Evolutionary conservation across 805 yeast genomes (phyloP).

Genomic region (Saccharomyces mikatae): DNA sequence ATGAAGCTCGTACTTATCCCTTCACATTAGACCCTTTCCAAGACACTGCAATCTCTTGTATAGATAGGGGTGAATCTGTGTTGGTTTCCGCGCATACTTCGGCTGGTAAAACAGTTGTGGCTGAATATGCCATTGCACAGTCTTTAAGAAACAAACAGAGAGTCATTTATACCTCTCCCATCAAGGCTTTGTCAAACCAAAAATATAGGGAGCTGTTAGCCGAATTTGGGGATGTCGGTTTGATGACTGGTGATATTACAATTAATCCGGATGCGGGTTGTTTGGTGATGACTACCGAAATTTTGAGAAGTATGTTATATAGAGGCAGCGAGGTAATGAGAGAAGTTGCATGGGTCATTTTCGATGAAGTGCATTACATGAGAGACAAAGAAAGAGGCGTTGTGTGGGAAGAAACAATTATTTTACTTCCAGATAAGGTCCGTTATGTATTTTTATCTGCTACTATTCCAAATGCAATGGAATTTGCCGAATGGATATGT

Average conservation of each 20-base stretch:
- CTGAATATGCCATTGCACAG: slow-evolving; percentile 95
- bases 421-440: slow-evolving; percentile 90
- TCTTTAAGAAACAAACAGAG: slow-evolving; percentile 86
- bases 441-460: slow-evolving; percentile 91
- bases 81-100: slow-evolving; percentile 96
- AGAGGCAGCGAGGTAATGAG: slow-evolving; percentile 97
- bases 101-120: slow-evolving; percentile 95
- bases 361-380: slow-evolving; percentile 98
- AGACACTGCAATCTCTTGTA: slow-evolving; percentile 92
- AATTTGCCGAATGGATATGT: slow-evolving; percentile 97
- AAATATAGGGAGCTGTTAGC: slow-evolving; percentile 87
- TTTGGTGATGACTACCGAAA: slow-evolving; percentile 97
- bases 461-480: slow-evolving; percentile 96
- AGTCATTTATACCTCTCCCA: slow-evolving; percentile 92
- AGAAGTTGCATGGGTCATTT: slow-evolving; percentile 97
- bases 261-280: slow-evolving; percentile 98
- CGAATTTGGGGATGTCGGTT: slow-evolving; percentile 93
- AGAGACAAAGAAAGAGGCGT: slow-evolving; percentile 97
- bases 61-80: slow-evolving; percentile 89
- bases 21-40: slow-evolving; percentile 95
- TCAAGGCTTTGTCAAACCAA: slow-evolving; percentile 90
- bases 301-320: slow-evolving; percentile 91
- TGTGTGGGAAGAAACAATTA: slow-evolving; percentile 98
- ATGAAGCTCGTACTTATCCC: slow-evolving; percentile 85
- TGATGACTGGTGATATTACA: slow-evolving; percentile 98